These are phyloP conservation scores for Penicillium sp. DNA, from an alignment of 2,329 filamentous ascomycete genomes.

Conservation along the genomic window DNA sequence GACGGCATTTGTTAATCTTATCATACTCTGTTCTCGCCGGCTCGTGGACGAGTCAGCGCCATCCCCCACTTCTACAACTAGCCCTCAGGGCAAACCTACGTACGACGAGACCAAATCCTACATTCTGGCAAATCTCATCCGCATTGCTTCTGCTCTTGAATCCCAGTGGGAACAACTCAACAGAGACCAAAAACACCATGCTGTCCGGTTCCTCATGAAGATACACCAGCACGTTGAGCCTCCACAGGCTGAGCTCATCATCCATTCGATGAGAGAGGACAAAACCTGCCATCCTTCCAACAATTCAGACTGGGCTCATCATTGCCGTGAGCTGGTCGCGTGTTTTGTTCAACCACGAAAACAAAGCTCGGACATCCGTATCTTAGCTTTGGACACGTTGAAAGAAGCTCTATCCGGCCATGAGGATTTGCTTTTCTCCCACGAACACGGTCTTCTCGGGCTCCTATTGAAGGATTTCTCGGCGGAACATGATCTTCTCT, in stretches of 20 bases:
- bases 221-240: slow-evolving; percentile 36
- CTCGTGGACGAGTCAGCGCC: slow-evolving; percentile 29
- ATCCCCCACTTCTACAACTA: slow-evolving; percentile 17
- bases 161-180: slow-evolving; percentile 36
- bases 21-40: slow-evolving; percentile 36
- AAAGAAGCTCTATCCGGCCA: slow-evolving; percentile 37
- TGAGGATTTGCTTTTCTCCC: slow-evolving; percentile 30
- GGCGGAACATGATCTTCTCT: slow-evolving; percentile 36
- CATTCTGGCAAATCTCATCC: slow-evolving; percentile 37
- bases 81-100: slow-evolving; percentile 24
- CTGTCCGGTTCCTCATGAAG: slow-evolving; percentile 35
- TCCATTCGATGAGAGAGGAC: slow-evolving; percentile 33
- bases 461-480: slow-evolving; percentile 34
- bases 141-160: slow-evolving; percentile 37
- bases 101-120: slow-evolving; percentile 36
- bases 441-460: slow-evolving; percentile 31
- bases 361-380: slow-evolving; percentile 39
- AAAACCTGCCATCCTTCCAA: slow-evolving; percentile 32
- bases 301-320: slow-evolving; percentile 31
- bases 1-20: slow-evolving; percentile 30
- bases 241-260: slow-evolving; percentile 38
- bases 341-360: slow-evolving; percentile 37
- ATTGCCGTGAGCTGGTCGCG: slow-evolving; percentile 33
- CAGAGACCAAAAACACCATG: slow-evolving; percentile 34
- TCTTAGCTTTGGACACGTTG: slow-evolving; percentile 37